These are phyloP conservation scores for Fusarium austroafricanum DNA, from an alignment of 2,329 filamentous ascomycete genomes.

Conservation along the genomic window DNA sequence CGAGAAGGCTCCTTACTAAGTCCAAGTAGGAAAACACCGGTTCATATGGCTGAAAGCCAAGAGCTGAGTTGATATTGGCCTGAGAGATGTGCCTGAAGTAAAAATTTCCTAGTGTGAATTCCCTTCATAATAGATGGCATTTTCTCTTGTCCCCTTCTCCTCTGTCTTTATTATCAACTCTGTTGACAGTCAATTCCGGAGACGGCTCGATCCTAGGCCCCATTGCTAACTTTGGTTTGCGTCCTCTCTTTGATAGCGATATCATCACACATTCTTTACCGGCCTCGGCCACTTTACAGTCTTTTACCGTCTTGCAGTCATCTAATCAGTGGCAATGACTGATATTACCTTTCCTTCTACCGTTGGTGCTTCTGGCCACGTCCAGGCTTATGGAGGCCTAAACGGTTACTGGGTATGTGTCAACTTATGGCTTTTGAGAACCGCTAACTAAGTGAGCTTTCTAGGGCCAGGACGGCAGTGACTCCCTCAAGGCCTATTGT, in stretches of 20 bases:
- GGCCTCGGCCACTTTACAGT: slow-evolving; percentile 52
- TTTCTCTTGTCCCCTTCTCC: slow-evolving; percentile 14
- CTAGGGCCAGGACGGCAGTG: slow-evolving; percentile 52
- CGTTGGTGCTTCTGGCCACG: slow-evolving; percentile 16
- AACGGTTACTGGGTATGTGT: slow-evolving; percentile 56
- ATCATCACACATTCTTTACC: slow-evolving; percentile 48
- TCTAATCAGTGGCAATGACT: slow-evolving; percentile 39
- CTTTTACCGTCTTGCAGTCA: slow-evolving; percentile 43
- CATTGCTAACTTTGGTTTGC: slow-evolving; percentile 53
- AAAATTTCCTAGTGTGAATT: slow-evolving; percentile 5
- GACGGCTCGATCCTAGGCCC: slow-evolving; percentile 48
- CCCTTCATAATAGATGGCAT: slow-evolving; percentile 15
- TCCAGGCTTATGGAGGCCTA: slow-evolving; percentile 47
- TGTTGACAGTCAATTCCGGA: slow-evolving; percentile 43
- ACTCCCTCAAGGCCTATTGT: slow-evolving; percentile 52
- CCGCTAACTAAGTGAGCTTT: neutral
- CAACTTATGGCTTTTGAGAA: no score
- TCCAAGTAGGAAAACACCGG: slow-evolving; percentile 42
- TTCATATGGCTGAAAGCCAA: slow-evolving; percentile 23
- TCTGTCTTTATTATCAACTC: slow-evolving; percentile 35
- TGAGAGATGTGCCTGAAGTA: slow-evolving; percentile 17
- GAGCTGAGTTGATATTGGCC: slow-evolving; percentile 11
- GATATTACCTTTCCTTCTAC: slow-evolving; percentile 39
- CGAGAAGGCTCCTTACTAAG: slow-evolving; percentile 13
- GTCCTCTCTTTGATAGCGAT: slow-evolving; percentile 54